Conservation (phyloP, 177 flowering plant species). For the Vitis hybrid region DNA sequence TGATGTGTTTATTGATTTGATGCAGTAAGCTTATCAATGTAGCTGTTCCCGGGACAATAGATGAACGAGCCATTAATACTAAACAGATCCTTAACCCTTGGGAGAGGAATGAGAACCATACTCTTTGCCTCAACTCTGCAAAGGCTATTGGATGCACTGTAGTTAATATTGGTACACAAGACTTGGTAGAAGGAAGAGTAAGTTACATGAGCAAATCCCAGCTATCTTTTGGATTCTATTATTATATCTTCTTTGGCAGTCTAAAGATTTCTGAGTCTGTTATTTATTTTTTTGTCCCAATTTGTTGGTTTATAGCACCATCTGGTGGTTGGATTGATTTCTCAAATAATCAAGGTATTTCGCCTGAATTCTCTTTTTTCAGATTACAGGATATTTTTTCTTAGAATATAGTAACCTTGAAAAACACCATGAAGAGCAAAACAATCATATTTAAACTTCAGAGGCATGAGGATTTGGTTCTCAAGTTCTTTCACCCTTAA, state of each 20-base stretch:
- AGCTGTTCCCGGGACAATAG: constrained; percentile 95
- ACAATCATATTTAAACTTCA: background rate
- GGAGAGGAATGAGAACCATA: constrained; percentile 97
- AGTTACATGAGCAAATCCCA: constrained; percentile 21
- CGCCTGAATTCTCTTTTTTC: background rate
- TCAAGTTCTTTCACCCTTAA: background rate
- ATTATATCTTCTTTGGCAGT: background rate
- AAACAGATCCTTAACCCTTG: constrained; percentile 80
- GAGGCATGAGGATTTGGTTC: background rate
- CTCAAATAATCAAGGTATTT: constrained; percentile 88
- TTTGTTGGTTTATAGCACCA: constrained; percentile 57
- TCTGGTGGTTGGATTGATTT: constrained; percentile 85
- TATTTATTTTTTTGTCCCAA: constrained; percentile 1
- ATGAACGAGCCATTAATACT: constrained; percentile 92
- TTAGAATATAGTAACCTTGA: background rate
- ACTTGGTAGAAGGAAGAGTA: constrained; percentile 84
- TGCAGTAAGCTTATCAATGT: constrained; percentile 96
- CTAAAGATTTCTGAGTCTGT: background rate
- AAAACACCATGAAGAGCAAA: background rate
- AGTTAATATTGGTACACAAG: constrained; percentile 92
- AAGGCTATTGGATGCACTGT: constrained; percentile 98
- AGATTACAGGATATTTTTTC: background rate
- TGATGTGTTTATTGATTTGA: constrained; percentile 19
- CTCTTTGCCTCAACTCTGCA: constrained; percentile 92
- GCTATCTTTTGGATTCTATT: constrained; percentile 5